Base-by-base conservation (phyloP, 2,329 filamentous ascomycete species). In the Exserohilum rostratum region DNA sequence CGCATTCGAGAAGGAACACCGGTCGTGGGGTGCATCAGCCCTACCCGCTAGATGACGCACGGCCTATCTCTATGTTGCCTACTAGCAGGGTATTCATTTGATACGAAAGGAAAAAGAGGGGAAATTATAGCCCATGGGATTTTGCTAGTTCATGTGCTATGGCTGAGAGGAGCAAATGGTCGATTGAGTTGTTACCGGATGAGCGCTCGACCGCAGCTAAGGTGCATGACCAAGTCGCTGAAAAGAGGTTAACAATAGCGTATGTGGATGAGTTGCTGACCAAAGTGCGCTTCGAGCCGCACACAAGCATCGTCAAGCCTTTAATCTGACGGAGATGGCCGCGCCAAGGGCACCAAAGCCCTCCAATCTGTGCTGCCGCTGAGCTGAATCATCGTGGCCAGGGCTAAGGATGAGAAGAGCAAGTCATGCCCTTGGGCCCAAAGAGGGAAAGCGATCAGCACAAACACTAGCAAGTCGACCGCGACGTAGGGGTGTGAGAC, bases 371-470 rank as follows among this genome's bases (percentile, higher is more conserved):
- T 33, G 48, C 50, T 30, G 44, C 37, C 31, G 17, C 37, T 43
- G 35, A 39, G 50, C 50, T 53, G 50, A 53, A 48, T 48, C 46
- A 53, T 53, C 50, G 12, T 29, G 30, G 22, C 30, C 31, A 30
- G 18, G 17, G 37, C 9, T 27, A 20, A 20, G 18, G 44, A 53
- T 53, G 50, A 53, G 50, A 53, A 53, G 50, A 53, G 50, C 44
- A 53, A 48, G 25, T 38, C 31, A 30, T 22, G 44, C 37, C 37
- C 22, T 42, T 30, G 37, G 6, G 25, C 30, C 20, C 3, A 9
- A 25, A 25, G 7, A 25, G 22, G 7, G 22, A 25, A 25, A 15
- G 33, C 17, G n/a, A 42, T 49, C 29, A 49, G 37, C 46, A 42
- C 7, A n/a, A 33, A 25, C 22, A 46, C n/a, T n/a, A n/a, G n/a